phyloP scores from a whole-genome alignment of 83 land plant species.

The Isoetes engelmannii region DNA sequence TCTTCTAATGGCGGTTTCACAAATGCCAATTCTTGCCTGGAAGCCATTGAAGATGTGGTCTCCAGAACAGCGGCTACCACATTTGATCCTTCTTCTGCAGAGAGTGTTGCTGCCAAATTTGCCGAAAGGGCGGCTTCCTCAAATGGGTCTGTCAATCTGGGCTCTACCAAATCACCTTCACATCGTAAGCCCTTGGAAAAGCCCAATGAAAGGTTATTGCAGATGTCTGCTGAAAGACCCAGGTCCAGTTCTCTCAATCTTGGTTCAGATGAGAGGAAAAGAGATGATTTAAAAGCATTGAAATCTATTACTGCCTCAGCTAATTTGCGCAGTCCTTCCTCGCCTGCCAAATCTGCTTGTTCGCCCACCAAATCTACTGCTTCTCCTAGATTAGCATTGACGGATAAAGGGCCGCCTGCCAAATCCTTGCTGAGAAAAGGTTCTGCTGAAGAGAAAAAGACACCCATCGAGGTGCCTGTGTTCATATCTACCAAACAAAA shows the following conservation, averaged over 20 bases:
- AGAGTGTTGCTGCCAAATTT: slow-evolving; percentile 27
- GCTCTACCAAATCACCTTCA: not conserved
- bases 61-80: not conserved
- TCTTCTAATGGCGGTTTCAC: slow-evolving; percentile 31
- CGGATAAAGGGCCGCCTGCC: slow-evolving; percentile 40
- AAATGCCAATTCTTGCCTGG: slow-evolving; percentile 5
- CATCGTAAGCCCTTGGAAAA: slow-evolving; percentile 8
- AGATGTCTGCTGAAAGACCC: slow-evolving; percentile 14
- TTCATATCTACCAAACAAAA: slow-evolving; percentile 13
- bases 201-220: slow-evolving; percentile 13
- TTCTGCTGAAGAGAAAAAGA: slow-evolving; percentile 6
- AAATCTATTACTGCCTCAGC: not conserved
- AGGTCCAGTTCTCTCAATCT: slow-evolving; percentile 10
- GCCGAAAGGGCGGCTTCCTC: slow-evolving; percentile 18
- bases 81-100: slow-evolving; percentile 19
- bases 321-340: not conserved
- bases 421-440: slow-evolving; percentile 24
- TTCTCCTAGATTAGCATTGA: slow-evolving; percentile 10
- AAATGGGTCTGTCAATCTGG: not conserved
- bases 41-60: not conserved
- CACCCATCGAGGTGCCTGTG: not conserved
- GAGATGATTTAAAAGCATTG: not conserved
- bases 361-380: no score
- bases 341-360: no score
- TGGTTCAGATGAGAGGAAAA: slow-evolving; percentile 3